Conservation (phyloP, 176 grass and related monocot species). For the Zea luxurians region DNA sequence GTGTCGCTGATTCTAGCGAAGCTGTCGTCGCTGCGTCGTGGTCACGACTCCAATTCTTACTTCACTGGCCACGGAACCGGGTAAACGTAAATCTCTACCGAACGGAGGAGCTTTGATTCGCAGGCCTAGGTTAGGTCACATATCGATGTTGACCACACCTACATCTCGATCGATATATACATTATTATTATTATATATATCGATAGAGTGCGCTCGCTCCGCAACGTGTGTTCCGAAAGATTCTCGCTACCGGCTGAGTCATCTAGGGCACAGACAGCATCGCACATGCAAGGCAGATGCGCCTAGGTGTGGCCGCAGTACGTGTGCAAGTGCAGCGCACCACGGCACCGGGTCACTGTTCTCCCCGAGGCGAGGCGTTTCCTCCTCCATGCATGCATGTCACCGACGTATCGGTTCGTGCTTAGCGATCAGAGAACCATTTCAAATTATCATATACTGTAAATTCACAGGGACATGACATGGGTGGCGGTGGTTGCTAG, state of each 20-base stretch:
- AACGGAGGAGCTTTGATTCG: no score
- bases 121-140: no score
- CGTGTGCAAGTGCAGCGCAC: background rate
- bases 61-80: no score
- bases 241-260: slow-evolving; percentile 23
- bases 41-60: no score
- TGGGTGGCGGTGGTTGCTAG: background rate
- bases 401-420: slow-evolving; percentile 18
- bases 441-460: background rate
- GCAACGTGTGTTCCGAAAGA: slow-evolving; percentile 33
- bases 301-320: slow-evolving; percentile 23
- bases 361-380: background rate
- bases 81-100: no score
- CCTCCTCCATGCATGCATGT: background rate
- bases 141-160: no score
- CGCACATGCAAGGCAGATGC: slow-evolving; percentile 32
- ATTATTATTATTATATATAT: no score
- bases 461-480: background rate
- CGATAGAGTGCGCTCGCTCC: no score
- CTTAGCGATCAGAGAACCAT: background rate
- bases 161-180: no score
- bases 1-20: no score
- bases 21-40: no score
- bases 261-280: slow-evolving; percentile 18
- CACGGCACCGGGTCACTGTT: background rate